Conservation (phyloP, 768 basidiomycete genomes). For the Boletus bicolor region DNA sequence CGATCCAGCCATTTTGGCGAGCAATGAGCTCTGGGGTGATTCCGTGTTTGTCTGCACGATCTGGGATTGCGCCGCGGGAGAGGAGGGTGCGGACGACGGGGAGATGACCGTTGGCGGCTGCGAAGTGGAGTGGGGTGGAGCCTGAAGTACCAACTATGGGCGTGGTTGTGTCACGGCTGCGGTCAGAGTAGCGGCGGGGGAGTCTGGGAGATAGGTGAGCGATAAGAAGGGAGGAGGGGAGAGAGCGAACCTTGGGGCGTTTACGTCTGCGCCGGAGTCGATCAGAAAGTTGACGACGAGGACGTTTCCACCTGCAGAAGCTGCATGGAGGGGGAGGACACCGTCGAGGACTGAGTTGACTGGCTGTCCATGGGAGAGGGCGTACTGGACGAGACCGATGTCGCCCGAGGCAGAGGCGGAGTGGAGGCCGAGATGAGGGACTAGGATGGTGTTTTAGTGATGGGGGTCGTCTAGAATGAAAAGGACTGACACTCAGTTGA, state of each 20-base stretch:
- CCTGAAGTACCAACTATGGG: conserved; percentile 83
- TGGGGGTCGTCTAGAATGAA: background rate
- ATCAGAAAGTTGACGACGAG: conserved; percentile 86
- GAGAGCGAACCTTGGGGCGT: conserved; percentile 75
- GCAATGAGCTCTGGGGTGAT: conserved; percentile 85
- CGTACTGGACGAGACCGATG: conserved; percentile 89
- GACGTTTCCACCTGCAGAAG: conserved; percentile 86
- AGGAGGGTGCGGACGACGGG: conserved; percentile 76
- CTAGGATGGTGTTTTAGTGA: conserved; percentile 32
- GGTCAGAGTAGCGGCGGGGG: conserved; percentile 72
- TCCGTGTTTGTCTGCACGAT: conserved; percentile 87
- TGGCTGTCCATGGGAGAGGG: conserved; percentile 90
- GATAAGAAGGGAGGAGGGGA: conserved; percentile 3
- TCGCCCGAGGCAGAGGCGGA: conserved; percentile 82
- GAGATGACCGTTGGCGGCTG: conserved; percentile 90
- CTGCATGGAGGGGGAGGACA: conserved; percentile 94
- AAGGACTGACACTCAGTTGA: conserved; percentile 45
- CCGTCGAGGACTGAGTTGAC: conserved; percentile 96
- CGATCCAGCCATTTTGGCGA: conserved; percentile 72
- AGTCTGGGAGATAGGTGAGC: conserved; percentile 42
- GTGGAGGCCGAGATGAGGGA: conserved; percentile 74
- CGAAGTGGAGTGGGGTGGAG: conserved; percentile 94
- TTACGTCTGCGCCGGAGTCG: conserved; percentile 95
- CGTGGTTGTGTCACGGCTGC: conserved; percentile 58
- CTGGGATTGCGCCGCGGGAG: conserved; percentile 76